A percentile compares a stretch with the other conserved stretches of the same genome.
phyloP scores from a whole-genome alignment of 805 yeast genomes.

The Spathaspora sp. region DNA sequence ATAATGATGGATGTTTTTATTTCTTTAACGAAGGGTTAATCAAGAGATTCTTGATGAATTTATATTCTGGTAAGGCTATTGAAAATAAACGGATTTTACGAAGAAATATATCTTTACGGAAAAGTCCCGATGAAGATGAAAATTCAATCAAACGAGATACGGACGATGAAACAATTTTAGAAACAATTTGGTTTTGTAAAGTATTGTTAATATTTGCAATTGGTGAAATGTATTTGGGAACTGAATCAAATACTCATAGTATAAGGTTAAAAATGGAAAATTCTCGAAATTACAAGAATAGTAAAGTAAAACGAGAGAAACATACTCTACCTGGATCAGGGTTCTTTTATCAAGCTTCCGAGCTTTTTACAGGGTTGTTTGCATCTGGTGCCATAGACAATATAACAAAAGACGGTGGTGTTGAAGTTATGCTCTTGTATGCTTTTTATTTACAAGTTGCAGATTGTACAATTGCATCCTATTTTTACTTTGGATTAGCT shows the following conservation, averaged over 20 bases:
- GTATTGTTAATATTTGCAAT: conserved; percentile 68
- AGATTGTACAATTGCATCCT: conserved; percentile 78
- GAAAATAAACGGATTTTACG: conserved; percentile 37
- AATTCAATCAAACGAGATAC: conserved; percentile 40
- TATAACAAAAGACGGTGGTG: conserved; percentile 74
- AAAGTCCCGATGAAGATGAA: conserved; percentile 30
- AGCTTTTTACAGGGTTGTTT: conserved; percentile 69
- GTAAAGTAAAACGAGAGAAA: conserved; percentile 16
- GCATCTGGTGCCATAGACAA: conserved; percentile 79
- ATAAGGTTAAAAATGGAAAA: conserved; percentile 11
- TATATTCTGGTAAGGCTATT: conserved; percentile 50
- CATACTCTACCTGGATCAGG: conserved; percentile 72
- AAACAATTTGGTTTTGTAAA: conserved; percentile 80
- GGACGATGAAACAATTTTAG: conserved; percentile 57
- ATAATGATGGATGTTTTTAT: conserved; percentile 81
- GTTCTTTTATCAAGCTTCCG: conserved; percentile 76
- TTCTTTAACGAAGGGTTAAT: conserved; percentile 81
- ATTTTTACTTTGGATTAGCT: conserved; percentile 76
- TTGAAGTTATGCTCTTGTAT: conserved; percentile 69
- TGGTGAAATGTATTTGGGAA: conserved; percentile 81
- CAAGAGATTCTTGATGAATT: conserved; percentile 58
- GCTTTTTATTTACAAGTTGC: conserved; percentile 82
- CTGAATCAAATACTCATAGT: conserved; percentile 57
- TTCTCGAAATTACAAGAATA: conserved; percentile 6
- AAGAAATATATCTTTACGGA: conserved; percentile 24